Base-by-base conservation (phyloP, 148 eudicot genomes). In the Diospyros lotus region DNA sequence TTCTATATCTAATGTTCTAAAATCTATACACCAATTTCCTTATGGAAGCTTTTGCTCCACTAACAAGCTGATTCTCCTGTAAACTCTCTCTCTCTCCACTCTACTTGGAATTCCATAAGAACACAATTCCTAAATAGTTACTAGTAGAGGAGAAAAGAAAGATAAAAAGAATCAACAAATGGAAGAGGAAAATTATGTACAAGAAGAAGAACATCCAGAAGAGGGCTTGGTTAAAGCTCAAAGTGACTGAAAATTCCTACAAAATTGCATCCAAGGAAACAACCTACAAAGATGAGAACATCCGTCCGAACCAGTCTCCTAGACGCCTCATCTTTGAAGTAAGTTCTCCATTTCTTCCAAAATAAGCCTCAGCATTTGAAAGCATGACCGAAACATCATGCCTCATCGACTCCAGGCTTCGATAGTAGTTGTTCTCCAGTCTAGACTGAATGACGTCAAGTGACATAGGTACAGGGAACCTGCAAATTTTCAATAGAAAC, bases 391-490 rank as follows among this genome's bases (percentile, higher is more conserved):
- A 77, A 53, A 84, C 72, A 75, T 95, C 98, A 77, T 95, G 97
- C 85, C 82, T 85, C 84, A 92, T 39, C 3, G 97, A 94, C 72
- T 90, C 97, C 66, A 88, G 65, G 66, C 89, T 87, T 72, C 98
- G 84, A 76, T 95, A 95, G 76, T 95, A 95, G 65, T 86, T 90
- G 74, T 87, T 95, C 81, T 90, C 94, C 67, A 95, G 83, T 76
- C 98, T 90, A 3, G 83, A 75, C 67, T 80, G 90, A 85, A 95
- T 92, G 56, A 89, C 83, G 69, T 95, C 97, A 68, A 95, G 80
- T 40, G 96, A 86, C 65, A 95, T 68, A 15, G 98, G 96, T 46
- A 90, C 97, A 3, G 96, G 94, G 84, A 90, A 95, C 88, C 98
- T 95, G 89, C 79, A 83, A 73, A 69, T 12, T 77, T 73, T 61